Evolutionary conservation across 164 flowering plant species (phyloP), one percentile per base, ranked within the genome.

Genomic region (Echeveria elegans): DNA sequence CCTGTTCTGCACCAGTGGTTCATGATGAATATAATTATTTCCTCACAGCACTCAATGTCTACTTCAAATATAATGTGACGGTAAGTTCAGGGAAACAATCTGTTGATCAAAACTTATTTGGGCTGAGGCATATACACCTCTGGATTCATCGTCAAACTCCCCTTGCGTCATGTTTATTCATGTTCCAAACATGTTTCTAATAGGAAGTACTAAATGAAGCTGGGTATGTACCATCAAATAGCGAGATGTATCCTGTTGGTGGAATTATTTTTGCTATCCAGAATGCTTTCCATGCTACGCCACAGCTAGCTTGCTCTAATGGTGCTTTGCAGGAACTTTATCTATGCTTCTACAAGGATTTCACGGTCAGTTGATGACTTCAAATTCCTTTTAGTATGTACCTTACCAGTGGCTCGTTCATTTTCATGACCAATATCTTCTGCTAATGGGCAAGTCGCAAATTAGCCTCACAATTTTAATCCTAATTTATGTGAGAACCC

Each of bases 271-370:
- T 96, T 61, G 88, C 93, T 34, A 86, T 92, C 70, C 75, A 92
- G 78, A 86, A 85, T 76, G 87, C 89, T 66, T 82, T 89, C 69
- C 87, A 78, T 34, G 75, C 82, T 68, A 82, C 90, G 6, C 97
- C 97, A 0, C 47, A 48, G 68, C 6, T 91, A 68, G 66, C 62
- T 64, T 91, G 97, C 79, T 74, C 80, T 29, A 77, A 84, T 62
- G 86, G 79, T 77, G 90, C 88, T 32, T 72, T 92, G 63, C 72
- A 85, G 77, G 96, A 92, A 76, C 82, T 92, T 62, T 82, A 68
- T 5, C 43, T 89, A 60, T 92, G 97, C 85, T 92, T 92, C 76
- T 81, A 82, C 53, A 92, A 89, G 75, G 85, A 89, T 79, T 89
- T 92, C 69, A 74, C 82, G 94, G 97, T 92, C 61, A 40, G 82